Evolutionary conservation across 2,329 filamentous ascomycete genomes (phyloP).

Genomic region (Stachybotrys echinatus): DNA sequence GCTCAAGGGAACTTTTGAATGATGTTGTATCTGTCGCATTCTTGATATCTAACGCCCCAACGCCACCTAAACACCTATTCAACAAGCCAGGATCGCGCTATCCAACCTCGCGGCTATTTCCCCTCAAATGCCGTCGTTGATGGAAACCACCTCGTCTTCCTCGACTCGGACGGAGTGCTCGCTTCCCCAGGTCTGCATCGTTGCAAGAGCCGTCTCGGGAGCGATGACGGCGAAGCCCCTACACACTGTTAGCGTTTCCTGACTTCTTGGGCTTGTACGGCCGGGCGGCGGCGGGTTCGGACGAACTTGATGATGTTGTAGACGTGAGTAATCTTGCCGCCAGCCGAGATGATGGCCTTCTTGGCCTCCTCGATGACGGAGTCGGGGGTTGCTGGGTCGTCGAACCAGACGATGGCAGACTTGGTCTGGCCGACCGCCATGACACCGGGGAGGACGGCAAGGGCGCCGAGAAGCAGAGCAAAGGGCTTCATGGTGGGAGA

Average conservation of each 20-base stretch:
- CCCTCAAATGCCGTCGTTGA: slow-evolving; percentile 10
- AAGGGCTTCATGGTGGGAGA: slow-evolving; percentile 57
- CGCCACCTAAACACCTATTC: neutral
- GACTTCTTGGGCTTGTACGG: neutral
- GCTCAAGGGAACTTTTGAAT: no score
- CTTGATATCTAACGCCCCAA: neutral
- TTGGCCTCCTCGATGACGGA: slow-evolving; percentile 66
- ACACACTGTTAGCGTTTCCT: slow-evolving; percentile 17
- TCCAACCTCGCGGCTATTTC: neutral
- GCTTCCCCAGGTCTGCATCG: slow-evolving; percentile 57
- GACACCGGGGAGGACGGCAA: slow-evolving; percentile 53
- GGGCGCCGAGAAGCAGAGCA: slow-evolving; percentile 45
- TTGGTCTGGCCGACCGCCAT: slow-evolving; percentile 63
- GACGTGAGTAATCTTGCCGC: slow-evolving; percentile 74
- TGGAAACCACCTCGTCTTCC: slow-evolving; percentile 65
- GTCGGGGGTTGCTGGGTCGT: slow-evolving; percentile 58
- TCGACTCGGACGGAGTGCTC: slow-evolving; percentile 54
- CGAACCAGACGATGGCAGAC: slow-evolving; percentile 74
- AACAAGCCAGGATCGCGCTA: neutral
- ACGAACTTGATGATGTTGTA: slow-evolving; percentile 65
- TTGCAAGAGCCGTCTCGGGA: slow-evolving; percentile 62
- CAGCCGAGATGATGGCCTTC: slow-evolving; percentile 61
- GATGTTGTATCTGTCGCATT: no score
- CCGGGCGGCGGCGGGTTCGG: neutral
- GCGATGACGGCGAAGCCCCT: slow-evolving; percentile 77